These are phyloP conservation scores for Fusarium pseudocircinatum DNA, from an alignment of 2,329 filamentous ascomycete species.

Conservation along the genomic window DNA sequence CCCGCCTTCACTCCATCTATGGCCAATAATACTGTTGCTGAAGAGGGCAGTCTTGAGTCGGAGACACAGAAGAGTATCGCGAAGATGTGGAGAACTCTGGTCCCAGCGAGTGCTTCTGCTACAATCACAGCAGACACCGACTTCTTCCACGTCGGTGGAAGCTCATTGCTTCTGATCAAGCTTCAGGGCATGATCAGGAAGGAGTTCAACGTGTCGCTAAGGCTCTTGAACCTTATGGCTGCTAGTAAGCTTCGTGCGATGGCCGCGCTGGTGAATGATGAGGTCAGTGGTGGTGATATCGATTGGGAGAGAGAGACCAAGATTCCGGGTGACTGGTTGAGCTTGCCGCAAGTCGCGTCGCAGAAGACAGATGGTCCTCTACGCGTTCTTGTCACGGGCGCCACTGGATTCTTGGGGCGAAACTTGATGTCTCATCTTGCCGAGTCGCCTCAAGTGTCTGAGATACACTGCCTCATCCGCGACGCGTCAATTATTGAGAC, in stretches of 20 bases:
- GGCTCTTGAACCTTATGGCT: slow-evolving; percentile 51
- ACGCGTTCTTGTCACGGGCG: slow-evolving; percentile 29
- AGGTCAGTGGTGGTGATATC: background rate
- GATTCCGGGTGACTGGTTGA: background rate
- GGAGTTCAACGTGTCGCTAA: slow-evolving; percentile 45
- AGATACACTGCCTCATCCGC: slow-evolving; percentile 58
- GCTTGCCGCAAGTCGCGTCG: background rate
- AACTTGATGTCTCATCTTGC: slow-evolving; percentile 51
- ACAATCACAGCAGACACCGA: background rate
- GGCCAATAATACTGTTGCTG: accelerated
- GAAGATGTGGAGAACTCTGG: background rate
- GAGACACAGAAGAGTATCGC: background rate
- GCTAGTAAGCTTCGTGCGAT: slow-evolving; percentile 52
- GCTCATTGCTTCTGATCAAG: background rate
- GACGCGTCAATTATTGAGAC: background rate
- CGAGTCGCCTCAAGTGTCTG: slow-evolving; percentile 41
- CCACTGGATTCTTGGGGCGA: slow-evolving; percentile 30
- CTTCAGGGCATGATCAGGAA: slow-evolving; percentile 3
- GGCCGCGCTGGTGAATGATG: slow-evolving; percentile 39
- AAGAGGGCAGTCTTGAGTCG: background rate
- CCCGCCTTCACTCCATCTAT: accelerated
- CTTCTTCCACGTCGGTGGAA: slow-evolving; percentile 8
- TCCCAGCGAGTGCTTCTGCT: background rate
- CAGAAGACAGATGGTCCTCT: background rate
- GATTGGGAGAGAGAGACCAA: slow-evolving; percentile 10